A percentile compares a stretch with the other conserved stretches of the same genome.
Conservation (phyloP, 2,329 filamentous ascomycete species). For the Parastagonospora nodorum region DNA sequence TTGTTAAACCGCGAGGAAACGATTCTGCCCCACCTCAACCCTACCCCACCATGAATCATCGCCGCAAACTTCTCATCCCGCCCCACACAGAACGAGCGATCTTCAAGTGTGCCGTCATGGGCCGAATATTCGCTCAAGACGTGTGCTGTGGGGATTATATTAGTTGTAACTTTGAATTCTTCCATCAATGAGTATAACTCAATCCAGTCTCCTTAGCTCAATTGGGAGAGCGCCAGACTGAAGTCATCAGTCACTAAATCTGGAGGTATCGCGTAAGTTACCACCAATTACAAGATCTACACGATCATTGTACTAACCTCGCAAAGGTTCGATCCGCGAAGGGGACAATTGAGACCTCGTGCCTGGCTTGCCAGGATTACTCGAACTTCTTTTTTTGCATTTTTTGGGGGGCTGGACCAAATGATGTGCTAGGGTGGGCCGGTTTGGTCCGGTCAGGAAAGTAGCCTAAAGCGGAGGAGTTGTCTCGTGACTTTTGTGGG, state of each 20-base stretch:
- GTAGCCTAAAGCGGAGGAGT: too few relatives aligned
- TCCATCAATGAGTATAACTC: slow-evolving; percentile 2
- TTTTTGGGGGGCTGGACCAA: background rate
- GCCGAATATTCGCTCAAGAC: too few relatives aligned
- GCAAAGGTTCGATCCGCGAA: slow-evolving; percentile 5
- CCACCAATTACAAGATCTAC: background rate
- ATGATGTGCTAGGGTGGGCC: too few relatives aligned
- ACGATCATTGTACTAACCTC: background rate
- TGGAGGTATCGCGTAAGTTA: slow-evolving; percentile 7
- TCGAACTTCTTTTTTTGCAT: slow-evolving; percentile 3
- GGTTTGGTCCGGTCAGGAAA: too few relatives aligned
- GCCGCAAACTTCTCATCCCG: background rate
- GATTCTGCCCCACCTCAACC: slow-evolving; percentile 1
- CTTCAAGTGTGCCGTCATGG: background rate
- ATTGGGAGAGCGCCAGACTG: slow-evolving; percentile 12
- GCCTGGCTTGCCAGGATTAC: slow-evolving; percentile 2
- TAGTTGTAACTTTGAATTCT: background rate
- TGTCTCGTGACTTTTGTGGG: too few relatives aligned
- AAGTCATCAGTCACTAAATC: slow-evolving; percentile 11
- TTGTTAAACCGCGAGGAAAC: too few relatives aligned
- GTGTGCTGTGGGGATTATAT: too few relatives aligned
- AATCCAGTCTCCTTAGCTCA: slow-evolving; percentile 9
- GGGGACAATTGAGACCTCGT: slow-evolving; percentile 5
- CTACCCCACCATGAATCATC: slow-evolving; percentile 1
- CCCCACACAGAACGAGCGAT: background rate